These are phyloP conservation scores for Blastomyces parvus DNA, from an alignment of 2,329 filamentous ascomycete species.

Conservation along the genomic window DNA sequence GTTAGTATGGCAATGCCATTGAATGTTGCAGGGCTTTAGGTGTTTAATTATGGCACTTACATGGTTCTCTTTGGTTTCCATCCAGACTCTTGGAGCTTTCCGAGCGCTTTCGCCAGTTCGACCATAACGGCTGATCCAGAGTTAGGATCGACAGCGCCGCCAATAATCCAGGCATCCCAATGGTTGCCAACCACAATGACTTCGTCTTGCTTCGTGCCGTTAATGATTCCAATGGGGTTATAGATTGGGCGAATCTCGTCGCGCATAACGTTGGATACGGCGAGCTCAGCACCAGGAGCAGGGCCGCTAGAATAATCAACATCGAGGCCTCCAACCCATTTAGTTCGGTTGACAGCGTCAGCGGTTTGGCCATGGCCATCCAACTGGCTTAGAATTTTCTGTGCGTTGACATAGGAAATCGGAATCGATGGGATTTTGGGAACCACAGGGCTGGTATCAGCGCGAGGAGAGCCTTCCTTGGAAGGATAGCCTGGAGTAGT, in stretches of 20 bases:
- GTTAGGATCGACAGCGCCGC: conserved; percentile 46
- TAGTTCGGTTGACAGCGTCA: conserved; percentile 25
- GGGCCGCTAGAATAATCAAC: conserved; percentile 26
- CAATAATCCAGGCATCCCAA: conserved; percentile 47
- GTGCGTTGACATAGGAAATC: conserved; percentile 24
- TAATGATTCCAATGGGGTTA: conserved; percentile 24
- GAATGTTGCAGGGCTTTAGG: neutral
- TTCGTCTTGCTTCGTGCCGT: conserved; percentile 25
- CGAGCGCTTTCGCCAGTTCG: conserved; percentile 43
- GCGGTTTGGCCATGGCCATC: conserved; percentile 27
- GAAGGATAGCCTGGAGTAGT: conserved; percentile 28
- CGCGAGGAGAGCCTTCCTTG: conserved; percentile 20
- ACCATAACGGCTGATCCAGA: conserved; percentile 43
- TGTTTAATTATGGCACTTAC: conserved; percentile 15
- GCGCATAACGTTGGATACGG: conserved; percentile 20
- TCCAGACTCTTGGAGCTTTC: conserved; percentile 38
- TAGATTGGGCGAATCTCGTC: conserved; percentile 21
- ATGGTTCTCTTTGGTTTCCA: conserved; percentile 47
- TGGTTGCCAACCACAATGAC: conserved; percentile 46
- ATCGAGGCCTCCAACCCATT: conserved; percentile 27
- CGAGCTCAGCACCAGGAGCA: conserved; percentile 20
- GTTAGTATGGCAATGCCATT: conserved; percentile 1
- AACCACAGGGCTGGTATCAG: conserved; percentile 21
- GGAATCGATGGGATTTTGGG: conserved; percentile 29
- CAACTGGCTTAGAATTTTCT: conserved; percentile 25